phyloP scores from a whole-genome alignment of 345 rosid genomes.

The Punica granatum region DNA sequence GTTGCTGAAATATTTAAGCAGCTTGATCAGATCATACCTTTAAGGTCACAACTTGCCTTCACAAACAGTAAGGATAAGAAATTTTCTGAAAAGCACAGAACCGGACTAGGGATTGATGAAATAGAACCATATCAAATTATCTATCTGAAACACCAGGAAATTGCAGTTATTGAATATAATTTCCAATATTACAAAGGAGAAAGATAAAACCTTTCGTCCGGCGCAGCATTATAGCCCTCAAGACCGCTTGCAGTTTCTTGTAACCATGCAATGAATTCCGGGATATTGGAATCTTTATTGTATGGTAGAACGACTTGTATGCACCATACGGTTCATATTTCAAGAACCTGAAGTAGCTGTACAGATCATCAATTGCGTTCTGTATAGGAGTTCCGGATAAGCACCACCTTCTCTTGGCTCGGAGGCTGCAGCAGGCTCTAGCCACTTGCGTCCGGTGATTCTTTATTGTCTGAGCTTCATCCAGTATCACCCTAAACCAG shows the following conservation, averaged over 20 bases:
- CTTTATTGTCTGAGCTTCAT: slow-evolving; percentile 99
- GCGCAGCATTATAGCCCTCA: slow-evolving; percentile 89
- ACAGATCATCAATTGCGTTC: slow-evolving; percentile 82
- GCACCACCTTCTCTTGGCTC: slow-evolving; percentile 96
- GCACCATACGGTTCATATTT: slow-evolving; percentile 73
- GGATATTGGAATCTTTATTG: slow-evolving; percentile 65
- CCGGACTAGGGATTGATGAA: background rate
- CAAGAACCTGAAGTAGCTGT: slow-evolving; percentile 94
- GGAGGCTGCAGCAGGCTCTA: slow-evolving; percentile 93
- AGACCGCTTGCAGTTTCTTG: slow-evolving; percentile 86
- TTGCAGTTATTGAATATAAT: background rate
- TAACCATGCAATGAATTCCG: slow-evolving; percentile 68
- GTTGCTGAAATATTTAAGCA: slow-evolving; percentile 47
- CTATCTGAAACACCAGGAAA: background rate
- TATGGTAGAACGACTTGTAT: slow-evolving; percentile 53
- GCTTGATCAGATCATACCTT: background rate
- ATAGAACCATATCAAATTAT: background rate
- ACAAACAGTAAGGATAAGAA: background rate
- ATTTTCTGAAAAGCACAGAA: background rate
- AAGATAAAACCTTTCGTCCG: slow-evolving; percentile 78
- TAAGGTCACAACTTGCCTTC: background rate
- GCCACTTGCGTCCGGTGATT: slow-evolving; percentile 97
- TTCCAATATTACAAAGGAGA: slow-evolving; percentile 1
- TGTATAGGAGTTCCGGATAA: slow-evolving; percentile 98
- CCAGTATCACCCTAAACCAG: slow-evolving; percentile 82